Evolutionary conservation across 2,329 filamentous ascomycete genomes (phyloP), one percentile per base, ranked within the genome.

Genomic region (Dissoconium aciculare): DNA sequence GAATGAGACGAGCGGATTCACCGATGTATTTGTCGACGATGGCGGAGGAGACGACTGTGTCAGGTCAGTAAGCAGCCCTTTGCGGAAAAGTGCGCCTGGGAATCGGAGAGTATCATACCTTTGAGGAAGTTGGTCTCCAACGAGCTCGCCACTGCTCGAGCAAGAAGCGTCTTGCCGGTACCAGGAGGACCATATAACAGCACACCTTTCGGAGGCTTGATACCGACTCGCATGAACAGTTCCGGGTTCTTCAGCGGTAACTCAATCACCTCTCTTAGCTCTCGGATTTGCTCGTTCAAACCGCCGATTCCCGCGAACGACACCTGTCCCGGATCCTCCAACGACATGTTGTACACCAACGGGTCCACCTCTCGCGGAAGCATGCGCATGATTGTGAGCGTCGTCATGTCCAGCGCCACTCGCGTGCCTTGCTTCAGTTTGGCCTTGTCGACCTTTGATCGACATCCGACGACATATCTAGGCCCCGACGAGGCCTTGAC

Each of bases 21-120:
- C 89, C 89, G 42, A 98, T 98, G 55, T 98, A 98, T 60, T 98
- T 98, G 67, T 98, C 91, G 40, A 98, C 89, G 51, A 98, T 98
- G 15, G 89, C 91, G 26, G 89, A 98, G 3, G 89, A 95, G 16
- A 98, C 89, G 39, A 98, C 89, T 92, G 45, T 13, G 15, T 15
- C 2, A 15, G 14, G 10, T 9, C 10, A 6, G 2, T 9, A 9
- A 13, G 2, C 17, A 13, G 19, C n/a, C 4, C 14, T 8, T 15
- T 17, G 1, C 23, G 6, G 6, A 27, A n/a, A n/a, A n/a, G n/a
- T n/a, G n/a, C n/a, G n/a, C n/a, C n/a, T n/a, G n/a, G n/a, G n/a
- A n/a, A n/a, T n/a, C n/a, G n/a, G n/a, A n/a, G n/a, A n/a, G n/a
- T n/a, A n/a, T n/a, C 35, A 26, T 62, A 91, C 85, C 85, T 60